Base-by-base conservation (phyloP, 768 basidiomycete genomes). In the Suillus weaverae region DNA sequence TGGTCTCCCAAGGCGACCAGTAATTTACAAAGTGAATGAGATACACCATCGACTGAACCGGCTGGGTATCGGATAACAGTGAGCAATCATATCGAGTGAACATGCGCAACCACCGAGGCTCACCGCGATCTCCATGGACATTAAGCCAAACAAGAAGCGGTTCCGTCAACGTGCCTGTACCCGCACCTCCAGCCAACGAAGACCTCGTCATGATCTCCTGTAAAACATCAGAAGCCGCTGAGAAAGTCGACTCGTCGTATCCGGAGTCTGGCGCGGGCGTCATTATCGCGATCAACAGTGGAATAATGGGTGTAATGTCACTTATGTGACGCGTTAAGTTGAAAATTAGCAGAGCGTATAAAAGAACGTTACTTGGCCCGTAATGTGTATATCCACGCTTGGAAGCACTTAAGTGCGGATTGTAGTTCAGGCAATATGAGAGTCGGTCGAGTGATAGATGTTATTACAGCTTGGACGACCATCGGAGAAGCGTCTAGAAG, bases 1-100 rank as follows among this genome's bases (percentile, higher is more conserved):
- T 96, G 95, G 67, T 97, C 95, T 0, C 94, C 91, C 1, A 97
- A 76, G 0, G 91, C 90, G 0, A 85, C 85, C 6, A 97, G 80
- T 16, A 97, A 83, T 73, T 93, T 93, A 78, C 91, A 93, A 6
- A 95, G 74, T 0, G 90, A 90, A 68, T 86, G 88, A 0, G 91
- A 84, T 2, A 86, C 74, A 18, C 88, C 85, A 30, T 85, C 82
- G 4, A 85, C 79, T 71, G 59, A 68, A 30, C 60, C 62, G 30
- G 62, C 76, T 76, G 59, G 16, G 33, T 35, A 35, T 60, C 33
- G 10, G 5, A 9, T 39, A 35, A 20, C 46, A 63, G 50, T 59
- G 54, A 18, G 26, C 48, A 74, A 79, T 73, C 68, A 82, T 82
- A 73, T 18, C 68, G 73, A 20, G 79, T 66, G 22, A 75, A 77